phyloP scores from a whole-genome alignment of 371 early-diverging fungal species.

The Lichtheimia ornata region DNA sequence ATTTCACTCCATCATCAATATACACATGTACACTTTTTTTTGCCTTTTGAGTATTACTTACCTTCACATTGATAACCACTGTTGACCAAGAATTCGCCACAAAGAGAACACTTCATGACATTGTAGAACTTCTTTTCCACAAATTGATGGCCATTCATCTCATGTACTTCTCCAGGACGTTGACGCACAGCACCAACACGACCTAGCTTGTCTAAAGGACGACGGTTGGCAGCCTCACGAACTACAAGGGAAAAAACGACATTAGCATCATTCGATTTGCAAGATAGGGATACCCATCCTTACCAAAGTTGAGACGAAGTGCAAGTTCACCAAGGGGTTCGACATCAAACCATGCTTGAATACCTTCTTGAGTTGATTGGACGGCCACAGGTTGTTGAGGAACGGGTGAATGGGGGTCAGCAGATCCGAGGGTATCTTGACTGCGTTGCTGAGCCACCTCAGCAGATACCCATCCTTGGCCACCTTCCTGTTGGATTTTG shows the following conservation, averaged over 20 bases:
- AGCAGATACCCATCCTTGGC: conserved; percentile 54
- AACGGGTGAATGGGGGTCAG: conserved; percentile 6
- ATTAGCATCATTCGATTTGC: neutral
- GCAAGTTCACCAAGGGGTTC: conserved; percentile 90
- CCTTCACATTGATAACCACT: conserved; percentile 92
- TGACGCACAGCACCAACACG: conserved; percentile 92
- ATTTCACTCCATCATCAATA: neutral
- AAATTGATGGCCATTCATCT: conserved; percentile 92
- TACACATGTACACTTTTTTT: neutral
- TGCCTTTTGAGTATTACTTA: conserved; percentile 20
- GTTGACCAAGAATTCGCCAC: conserved; percentile 88
- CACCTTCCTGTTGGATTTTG: conserved; percentile 63
- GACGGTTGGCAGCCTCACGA: conserved; percentile 48
- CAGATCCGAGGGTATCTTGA: conserved; percentile 4
- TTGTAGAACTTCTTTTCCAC: conserved; percentile 85
- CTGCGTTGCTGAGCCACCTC: conserved; percentile 41
- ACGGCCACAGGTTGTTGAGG: conserved; percentile 17
- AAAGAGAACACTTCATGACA: conserved; percentile 94
- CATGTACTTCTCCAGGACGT: conserved; percentile 75
- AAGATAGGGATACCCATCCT: conserved; percentile 1
- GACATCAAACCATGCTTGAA: conserved; percentile 87
- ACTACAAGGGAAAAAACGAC: conserved; percentile 16
- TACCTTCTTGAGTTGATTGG: conserved; percentile 53
- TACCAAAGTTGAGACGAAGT: conserved; percentile 81
- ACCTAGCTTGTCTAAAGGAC: conserved; percentile 74